Base-by-base conservation (phyloP, 305 asterid genomes). In the Fraxinus sp. region DNA sequence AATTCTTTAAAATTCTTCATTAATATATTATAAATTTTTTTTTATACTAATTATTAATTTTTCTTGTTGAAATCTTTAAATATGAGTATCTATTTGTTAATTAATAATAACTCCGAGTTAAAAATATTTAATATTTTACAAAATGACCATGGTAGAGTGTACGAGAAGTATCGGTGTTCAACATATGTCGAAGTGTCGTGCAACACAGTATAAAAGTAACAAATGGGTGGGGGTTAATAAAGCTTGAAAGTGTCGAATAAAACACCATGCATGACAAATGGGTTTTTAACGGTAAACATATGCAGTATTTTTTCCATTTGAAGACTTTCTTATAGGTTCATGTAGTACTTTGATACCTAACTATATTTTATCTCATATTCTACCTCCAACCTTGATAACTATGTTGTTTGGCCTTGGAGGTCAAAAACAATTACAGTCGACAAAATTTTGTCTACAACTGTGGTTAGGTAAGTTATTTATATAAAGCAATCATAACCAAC, bases 291-390 rank as follows among this genome's bases (percentile, higher is more conserved):
- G 30, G 32, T 75, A 75, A 81, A 68, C 57, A n/a, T 30, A 79
- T 72, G 72, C 10, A 70, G 82, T 75, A 66, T 49, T 36, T 75
- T 46, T 78, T 33, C 49, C 52, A 32, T 84, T 28, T 28, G 13
- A 72, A 33, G 57, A 32, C 49, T 49, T 68, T 46, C 78, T n/a
- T 72, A 71, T 55, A 22, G 1, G 33, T 64, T 75, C 71, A 24
- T 62, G 18, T 32, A 16, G 18, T 59, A 26, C 52, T 37, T 20
- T 78, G 43, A 36, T 80, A 22, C 14, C 78, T 30, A 28, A 37
- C n/a, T 62, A 55, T 16, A 80, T 28, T 68, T 5, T 70, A 35
- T 2, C 28, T 77, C 28, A 36, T 14, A 30, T 11, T 13, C n/a
- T 20, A 3, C 72, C 11, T 35, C 66, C 13, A 28, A 30, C 55